Base-by-base conservation (phyloP, 331 rosid genomes). In the Quercus lobata region DNA sequence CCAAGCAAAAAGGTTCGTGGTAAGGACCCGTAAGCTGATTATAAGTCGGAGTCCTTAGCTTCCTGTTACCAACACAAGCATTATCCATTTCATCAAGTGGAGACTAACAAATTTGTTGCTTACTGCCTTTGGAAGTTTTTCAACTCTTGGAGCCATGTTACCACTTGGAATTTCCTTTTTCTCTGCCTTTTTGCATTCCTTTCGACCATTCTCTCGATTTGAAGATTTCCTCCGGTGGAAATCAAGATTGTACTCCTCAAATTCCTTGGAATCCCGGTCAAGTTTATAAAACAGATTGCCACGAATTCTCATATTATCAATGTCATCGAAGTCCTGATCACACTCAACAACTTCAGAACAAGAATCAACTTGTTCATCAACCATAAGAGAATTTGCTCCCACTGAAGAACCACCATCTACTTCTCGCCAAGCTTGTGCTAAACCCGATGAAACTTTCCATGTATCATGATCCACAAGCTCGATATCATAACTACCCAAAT, bases 1-100 rank as follows among this genome's bases (percentile, higher is more conserved):
- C 98, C 75, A 90, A 80, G 82, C 96, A 94, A 81, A 94, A 94
- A 0, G 96, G 96, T 85, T 92, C 91, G 7, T 94, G 96, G 82
- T 82, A 94, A 76, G 96, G 96, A 63, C 84, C 98, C 0, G 96
- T 90, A 61, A 90, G 92, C 89, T 94, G 97, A 82, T 94, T 92
- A 79, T 87, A 95, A 34, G 98, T 91, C 9, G 89, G 91, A 69
- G 80, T 86, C 83, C 97, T 89, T 80, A 79, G 86, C 84, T 84
- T 91, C 91, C 85, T 91, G 82, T 84, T 88, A 75, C 32, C 85
- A 63, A 75, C 46, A 81, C 32, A 85, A 61, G 57, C 2, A 58
- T 57, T 77, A 16, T 69, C 81, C 75, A 21, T 76, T 78, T 77
- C 86, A 52, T 75, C 83, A 41, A 82, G 18, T 22, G 8, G 80